Evolutionary conservation across 805 yeast genomes (phyloP), one percentile per base, ranked within the genome.

Genomic region (Hanseniaspora lindneri): DNA sequence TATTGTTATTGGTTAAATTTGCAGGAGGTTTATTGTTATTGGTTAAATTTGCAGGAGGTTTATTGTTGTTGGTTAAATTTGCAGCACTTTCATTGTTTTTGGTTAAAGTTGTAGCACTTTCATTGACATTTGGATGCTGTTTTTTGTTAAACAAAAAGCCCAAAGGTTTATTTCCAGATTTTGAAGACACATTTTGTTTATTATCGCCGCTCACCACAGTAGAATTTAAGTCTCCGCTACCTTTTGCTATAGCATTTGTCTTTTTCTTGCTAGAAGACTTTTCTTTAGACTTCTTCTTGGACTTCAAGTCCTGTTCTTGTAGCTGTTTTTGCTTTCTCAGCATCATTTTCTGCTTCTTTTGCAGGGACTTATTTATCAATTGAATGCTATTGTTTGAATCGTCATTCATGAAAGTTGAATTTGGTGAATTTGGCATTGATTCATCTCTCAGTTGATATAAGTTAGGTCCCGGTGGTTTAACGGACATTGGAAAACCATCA

Each of bases 381-480:
- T 20, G 14, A 23, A 44, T 44, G 13, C 37, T 44, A 27, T 37
- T 44, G 29, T n/a, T 17, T 21, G 48, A 44, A n/a, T 43, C 47
- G 13, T 44, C 48, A 21, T 36, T 23, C 17, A 16, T 23, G 23
- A 36, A 44, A 2, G 48, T 36, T 4, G 48, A 36, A 23, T 20
- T 36, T 5, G 35, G 48, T 11, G 47, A 48, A 3, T 28, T 29
- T 20, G 21, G 11, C n/a, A 20, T 10, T 14, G 24, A 28, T 4
- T 29, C 19, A 23, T 30, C 17, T 59, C 51, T 13, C 63, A 44
- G 11, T 54, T 51, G 21, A n/a, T 20, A 29, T 10, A 21, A 21
- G 25, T 23, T 36, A n/a, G 40, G 34, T 3, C 33, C 47, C 13
- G 17, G n/a, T 7, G 39, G 10, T 16, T 33, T 42, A n/a, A 24